A percentile compares a stretch with the other conserved stretches of the same genome.
Evolutionary conservation across 768 basidiomycete species (phyloP).

Genomic region (Phallus indusiatus): DNA sequence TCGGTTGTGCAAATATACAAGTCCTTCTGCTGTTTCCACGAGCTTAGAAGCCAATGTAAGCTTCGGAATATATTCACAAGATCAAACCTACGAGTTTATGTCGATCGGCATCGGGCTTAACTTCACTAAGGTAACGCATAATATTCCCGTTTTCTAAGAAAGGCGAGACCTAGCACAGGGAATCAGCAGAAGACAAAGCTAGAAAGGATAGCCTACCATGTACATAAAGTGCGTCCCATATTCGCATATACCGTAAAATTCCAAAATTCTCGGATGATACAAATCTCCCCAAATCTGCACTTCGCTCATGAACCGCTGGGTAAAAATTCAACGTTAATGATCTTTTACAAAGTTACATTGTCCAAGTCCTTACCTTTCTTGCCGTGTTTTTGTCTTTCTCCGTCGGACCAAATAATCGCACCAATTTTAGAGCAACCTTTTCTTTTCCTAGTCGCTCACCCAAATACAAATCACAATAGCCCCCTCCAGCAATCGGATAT

Average conservation of each 20-base stretch:
- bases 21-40: conserved; percentile 33
- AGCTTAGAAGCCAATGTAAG: conserved; percentile 21
- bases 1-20: conserved; percentile 34
- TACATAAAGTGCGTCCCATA: conserved; percentile 8
- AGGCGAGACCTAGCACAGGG: conserved; percentile 11
- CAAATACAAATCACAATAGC: conserved; percentile 11
- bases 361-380: background rate
- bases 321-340: background rate
- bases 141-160: conserved; percentile 19
- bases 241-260: conserved; percentile 13
- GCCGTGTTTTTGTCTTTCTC: conserved; percentile 3
- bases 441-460: conserved; percentile 10
- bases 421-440: conserved; percentile 11
- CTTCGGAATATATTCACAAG: background rate
- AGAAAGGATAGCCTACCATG: background rate
- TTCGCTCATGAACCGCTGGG: conserved; percentile 10
- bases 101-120: background rate
- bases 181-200: background rate
- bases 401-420: conserved; percentile 8
- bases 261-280: conserved; percentile 10
- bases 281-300: conserved; percentile 9
- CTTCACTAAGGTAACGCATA: conserved; percentile 13
- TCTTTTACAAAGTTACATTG: background rate
- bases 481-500: conserved; percentile 10
- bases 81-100: background rate